Evolutionary conservation across 306 rosid genomes (phyloP), one percentile per base, ranked within the genome.

Genomic region (Malus sieversii): DNA sequence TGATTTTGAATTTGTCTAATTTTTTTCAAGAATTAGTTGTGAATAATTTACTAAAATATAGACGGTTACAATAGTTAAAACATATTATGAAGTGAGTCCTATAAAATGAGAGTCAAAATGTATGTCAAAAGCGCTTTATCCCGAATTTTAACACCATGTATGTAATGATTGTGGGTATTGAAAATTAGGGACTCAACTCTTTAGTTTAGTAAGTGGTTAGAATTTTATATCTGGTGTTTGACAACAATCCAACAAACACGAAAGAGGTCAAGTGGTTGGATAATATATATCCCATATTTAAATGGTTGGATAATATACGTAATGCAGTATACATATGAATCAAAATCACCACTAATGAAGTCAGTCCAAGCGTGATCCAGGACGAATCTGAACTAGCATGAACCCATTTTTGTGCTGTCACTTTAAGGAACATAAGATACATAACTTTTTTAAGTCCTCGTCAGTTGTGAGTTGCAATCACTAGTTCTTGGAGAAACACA

Each of bases 371-470:
- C 78, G 58, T 66, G 62, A 79, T 73, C 62, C 11, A 32, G 30
- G 63, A 16, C 73, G 68, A 70, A 73, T 57, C 11, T 63, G 58
- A 52, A 18, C 58, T 16, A 52, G 6, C 71, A 77, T 51, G 60
- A 67, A 79, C 44, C 45, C 35, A 57, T 51, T n/a, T 22, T 66
- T 67, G 22, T 73, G 78, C 60, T 32, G 42, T 66, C 40, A 22
- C 82, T 66, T 66, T 73, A 70, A 69, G 70, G 63, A 66, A 45
- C 57, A 66, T 44, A 20, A n/a, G 0, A 44, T 52, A 51, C 10
- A n/a, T 2, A 18, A 4, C 15, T 57, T n/a, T 57, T 9, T 19
- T 0, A 57, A n/a, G 27, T 57, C 13, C 27, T 8, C 61, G 61
- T 57, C 27, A n/a, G 14, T 20, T 57, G 23, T 57, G 62, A 57